Evolutionary conservation across 257 asterid genomes (phyloP), one percentile per base, ranked within the genome.

Genomic region (Haberlea rhodopensis): DNA sequence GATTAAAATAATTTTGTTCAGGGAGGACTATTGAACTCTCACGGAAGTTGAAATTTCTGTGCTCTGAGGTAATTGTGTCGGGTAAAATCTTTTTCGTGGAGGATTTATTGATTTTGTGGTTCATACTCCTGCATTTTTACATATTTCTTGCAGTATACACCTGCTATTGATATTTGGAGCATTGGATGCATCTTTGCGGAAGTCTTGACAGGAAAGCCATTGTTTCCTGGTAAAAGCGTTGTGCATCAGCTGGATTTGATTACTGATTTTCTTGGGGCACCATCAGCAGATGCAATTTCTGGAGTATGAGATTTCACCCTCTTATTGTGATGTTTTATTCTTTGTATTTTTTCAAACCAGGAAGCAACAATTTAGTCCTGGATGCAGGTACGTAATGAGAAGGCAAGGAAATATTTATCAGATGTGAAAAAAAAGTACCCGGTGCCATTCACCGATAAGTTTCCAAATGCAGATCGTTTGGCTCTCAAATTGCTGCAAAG

Each of bases 201-300:
- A 81, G 87, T 90, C 49, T 63, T 90, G 78, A 67, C 82, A 4
- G 96, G 97, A 71, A 90, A 73, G 72, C 97, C 97, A 15, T 63
- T 90, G 76, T 90, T 90, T 76, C 97, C 95, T 2, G 96, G 97
- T 45, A n/a, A n/a, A n/a, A n/a, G n/a, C n/a, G n/a, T n/a, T n/a
- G n/a, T n/a, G n/a, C n/a, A n/a, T n/a, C n/a, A n/a, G n/a, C n/a
- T n/a, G n/a, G n/a, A n/a, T n/a, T n/a, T n/a, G n/a, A n/a, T n/a
- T n/a, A n/a, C n/a, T n/a, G n/a, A n/a, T n/a, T n/a, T n/a, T n/a
- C n/a, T n/a, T n/a, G n/a, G n/a, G n/a, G n/a, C n/a, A n/a, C n/a
- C n/a, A n/a, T n/a, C n/a, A n/a, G n/a, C n/a, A n/a, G n/a, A n/a
- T n/a, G n/a, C n/a, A n/a, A n/a, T 90, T 54, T 76, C 89, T 54